Evolutionary conservation across 2,329 filamentous ascomycete genomes (phyloP), one percentile per base, ranked within the genome.

Genomic region (Aureobasidium sp.): DNA sequence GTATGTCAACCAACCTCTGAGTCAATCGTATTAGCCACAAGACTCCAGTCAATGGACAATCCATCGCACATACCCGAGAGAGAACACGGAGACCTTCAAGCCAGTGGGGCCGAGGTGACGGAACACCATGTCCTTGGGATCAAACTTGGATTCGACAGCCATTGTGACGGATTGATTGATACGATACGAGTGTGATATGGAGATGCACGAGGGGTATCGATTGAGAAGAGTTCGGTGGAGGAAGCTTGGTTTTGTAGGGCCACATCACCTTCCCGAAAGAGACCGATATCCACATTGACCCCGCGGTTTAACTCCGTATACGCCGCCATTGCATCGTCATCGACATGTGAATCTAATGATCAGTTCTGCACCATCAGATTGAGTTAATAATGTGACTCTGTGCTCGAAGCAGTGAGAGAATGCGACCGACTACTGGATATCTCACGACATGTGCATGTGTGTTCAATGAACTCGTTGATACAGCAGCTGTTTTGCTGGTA

Each of bases 61-160:
- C n/a, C 22, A n/a, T 15, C 5, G 3, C 17, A 55, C 37, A 8
- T 20, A 55, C 51, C 51, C 51, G 12, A 55, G 51, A 36, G 51
- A 55, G 37, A 55, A 55, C 25, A 55, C 14, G 12, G 51, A 55
- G 51, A 81, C 79, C 70, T 81, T 81, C 37, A 81, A 72, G 61
- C 79, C 79, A 47, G 75, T 74, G 6, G 76, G 76, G 22, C 77
- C 78, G 6, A 80, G 72, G 66, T 78, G 73, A 64, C 78, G 75
- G 69, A 74, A 73, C 62, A 72, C 70, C 75, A 77, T 81, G 70
- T 80, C 77, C 72, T 81, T 79, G 63, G 79, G 78, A 63, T 80
- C 75, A 67, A 76, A 81, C 67, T 76, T 78, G 66, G 75, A 76
- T 68, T 78, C 76, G 63, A 79, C 74, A 48, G 70, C 70, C 57